These are phyloP conservation scores for Fusarium sp. DNA, from an alignment of 2,329 filamentous ascomycete genomes.

Conservation along the genomic window DNA sequence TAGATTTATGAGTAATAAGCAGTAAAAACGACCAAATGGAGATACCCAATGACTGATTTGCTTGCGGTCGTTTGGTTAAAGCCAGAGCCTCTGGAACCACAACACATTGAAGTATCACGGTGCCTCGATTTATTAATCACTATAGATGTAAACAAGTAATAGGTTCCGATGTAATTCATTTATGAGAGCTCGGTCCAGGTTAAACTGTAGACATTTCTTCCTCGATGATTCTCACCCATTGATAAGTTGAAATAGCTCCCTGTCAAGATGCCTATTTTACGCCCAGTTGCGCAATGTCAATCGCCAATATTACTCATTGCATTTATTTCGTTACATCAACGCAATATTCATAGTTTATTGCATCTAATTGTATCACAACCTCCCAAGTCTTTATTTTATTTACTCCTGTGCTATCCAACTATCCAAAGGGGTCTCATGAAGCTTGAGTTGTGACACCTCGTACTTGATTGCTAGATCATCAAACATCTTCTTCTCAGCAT, in stretches of 20 bases:
- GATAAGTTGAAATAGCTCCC: not conserved
- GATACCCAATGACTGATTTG: not conserved
- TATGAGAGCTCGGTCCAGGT: not conserved
- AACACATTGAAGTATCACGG: not conserved
- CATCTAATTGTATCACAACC: not conserved
- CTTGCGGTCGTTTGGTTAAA: not conserved
- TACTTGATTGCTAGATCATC: conserved; percentile 23
- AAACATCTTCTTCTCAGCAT: conserved; percentile 30
- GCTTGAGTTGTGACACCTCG: conserved; percentile 2
- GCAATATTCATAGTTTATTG: not conserved
- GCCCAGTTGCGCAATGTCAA: not conserved
- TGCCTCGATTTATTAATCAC: not conserved
- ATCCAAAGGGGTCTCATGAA: conserved; percentile 12
- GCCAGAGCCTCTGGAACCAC: not conserved
- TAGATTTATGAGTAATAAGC: not conserved
- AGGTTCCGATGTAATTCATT: not conserved
- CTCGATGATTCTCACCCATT: not conserved
- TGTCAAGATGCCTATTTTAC: not conserved
- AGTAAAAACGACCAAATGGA: not conserved
- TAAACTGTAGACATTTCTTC: not conserved
- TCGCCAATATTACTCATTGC: not conserved
- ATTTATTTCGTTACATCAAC: not conserved
- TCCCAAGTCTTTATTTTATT: not conserved
- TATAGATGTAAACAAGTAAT: not conserved
- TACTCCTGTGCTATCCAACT: not conserved